A percentile compares a stretch with the other conserved stretches of the same genome.
phyloP scores from a whole-genome alignment of 257 asterid species.

The Jasminum sambac region DNA sequence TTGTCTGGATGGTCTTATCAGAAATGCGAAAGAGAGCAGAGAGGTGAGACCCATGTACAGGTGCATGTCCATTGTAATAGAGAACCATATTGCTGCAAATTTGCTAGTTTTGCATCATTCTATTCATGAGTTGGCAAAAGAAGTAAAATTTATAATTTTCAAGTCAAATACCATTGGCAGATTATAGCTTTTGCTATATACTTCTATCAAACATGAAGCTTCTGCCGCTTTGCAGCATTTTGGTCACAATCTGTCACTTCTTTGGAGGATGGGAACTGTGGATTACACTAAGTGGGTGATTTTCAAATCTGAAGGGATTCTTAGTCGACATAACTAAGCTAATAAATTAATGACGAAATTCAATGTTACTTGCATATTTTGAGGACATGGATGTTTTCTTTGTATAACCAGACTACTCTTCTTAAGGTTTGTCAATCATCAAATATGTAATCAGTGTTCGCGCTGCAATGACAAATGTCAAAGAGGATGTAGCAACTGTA shows the following conservation, averaged over 20 bases:
- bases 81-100: background rate
- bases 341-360: background rate
- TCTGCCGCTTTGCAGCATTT: background rate
- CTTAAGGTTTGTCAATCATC: background rate
- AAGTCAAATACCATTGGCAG: background rate
- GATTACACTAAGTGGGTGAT: background rate
- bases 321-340: background rate
- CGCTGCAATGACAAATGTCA: background rate
- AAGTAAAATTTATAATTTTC: background rate
- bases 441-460: background rate
- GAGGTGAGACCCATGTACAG: constrained; percentile 55
- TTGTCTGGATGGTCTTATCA: constrained; percentile 84
- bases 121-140: background rate
- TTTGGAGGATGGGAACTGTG: background rate
- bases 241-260: background rate
- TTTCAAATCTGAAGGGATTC: background rate
- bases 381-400: background rate
- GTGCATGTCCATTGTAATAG: constrained; percentile 11
- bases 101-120: background rate
- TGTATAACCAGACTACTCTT: background rate
- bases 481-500: constrained; percentile 5
- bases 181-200: background rate
- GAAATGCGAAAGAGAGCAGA: constrained; percentile 89
- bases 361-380: background rate
- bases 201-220: background rate